phyloP scores from a whole-genome alignment of 352 stramenopile species.

The Pythium brachiatum region DNA sequence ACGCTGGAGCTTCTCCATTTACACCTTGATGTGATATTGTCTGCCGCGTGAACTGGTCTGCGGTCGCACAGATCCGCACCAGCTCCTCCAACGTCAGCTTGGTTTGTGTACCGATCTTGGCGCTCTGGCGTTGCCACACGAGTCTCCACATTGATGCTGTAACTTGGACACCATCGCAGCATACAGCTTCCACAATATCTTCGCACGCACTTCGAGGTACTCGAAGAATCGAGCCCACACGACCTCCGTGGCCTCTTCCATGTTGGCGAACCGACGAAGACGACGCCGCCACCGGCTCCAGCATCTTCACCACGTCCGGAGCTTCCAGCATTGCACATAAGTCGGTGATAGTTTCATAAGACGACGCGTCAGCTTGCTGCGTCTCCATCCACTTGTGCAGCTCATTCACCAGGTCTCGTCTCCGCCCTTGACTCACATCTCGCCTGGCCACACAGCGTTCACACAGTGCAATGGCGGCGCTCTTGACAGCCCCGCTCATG shows the following conservation, averaged over 20 bases:
- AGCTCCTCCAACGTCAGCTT: conserved; percentile 1
- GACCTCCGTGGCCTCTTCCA: neutral
- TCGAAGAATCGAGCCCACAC: neutral
- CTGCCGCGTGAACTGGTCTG: conserved; percentile 10
- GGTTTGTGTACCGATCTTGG: neutral
- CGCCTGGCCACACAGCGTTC: neutral
- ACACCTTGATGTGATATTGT: neutral
- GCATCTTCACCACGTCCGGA: conserved; percentile 9
- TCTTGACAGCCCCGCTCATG: neutral
- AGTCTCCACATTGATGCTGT: conserved; percentile 7
- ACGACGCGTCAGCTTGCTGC: neutral
- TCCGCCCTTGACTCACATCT: neutral
- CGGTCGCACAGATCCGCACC: conserved; percentile 9
- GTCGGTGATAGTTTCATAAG: neutral
- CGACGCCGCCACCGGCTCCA: neutral
- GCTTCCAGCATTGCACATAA: conserved; percentile 13
- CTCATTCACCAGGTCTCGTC: neutral
- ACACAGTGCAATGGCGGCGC: neutral
- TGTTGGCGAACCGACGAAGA: neutral
- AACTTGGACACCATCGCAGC: neutral
- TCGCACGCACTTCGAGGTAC: conserved; percentile 13
- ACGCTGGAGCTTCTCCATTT: no score
- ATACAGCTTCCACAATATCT: conserved; percentile 2
- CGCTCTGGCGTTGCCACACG: conserved; percentile 13
- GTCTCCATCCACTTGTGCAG: conserved; percentile 7